Evolutionary conservation across 805 yeast genomes (phyloP), one percentile per base, ranked within the genome.

Genomic region (Suhomyces canberraensis): DNA sequence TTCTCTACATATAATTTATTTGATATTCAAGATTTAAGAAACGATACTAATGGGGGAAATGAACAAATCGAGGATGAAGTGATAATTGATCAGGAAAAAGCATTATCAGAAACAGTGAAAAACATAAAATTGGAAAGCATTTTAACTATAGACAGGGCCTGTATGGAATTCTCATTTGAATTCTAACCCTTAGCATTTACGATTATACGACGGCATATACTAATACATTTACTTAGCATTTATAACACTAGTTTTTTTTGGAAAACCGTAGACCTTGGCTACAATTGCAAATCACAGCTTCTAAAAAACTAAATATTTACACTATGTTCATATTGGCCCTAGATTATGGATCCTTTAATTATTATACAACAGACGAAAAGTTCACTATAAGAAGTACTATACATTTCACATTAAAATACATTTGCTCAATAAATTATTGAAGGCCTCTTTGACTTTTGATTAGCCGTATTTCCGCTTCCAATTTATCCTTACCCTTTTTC

Each of bases 401-500:
- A 20, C 22, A 20, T 7, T 20, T 20, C 7, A 20, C 9, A 20
- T 7, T 20, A 20, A 7, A 20, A 20, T 20, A 20, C 22, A 20
- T 7, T n/a, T n/a, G n/a, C n/a, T n/a, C 22, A 20, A 24, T n/a
- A n/a, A 24, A 26, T 28, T 29, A 51, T 30, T 44, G 42, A n/a
- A 60, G 47, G 4, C 64, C 67, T 27, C 65, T 56, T 47, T 68
- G 74, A 39, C 69, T 63, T 44, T 66, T 66, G 27, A 69, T 65
- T 38, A 68, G 60, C 42, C 53, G 53, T 18, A 68, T 72, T 48
- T 91, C 98, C 3, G 95, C 81, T 44, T 86, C 90, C 11, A 90
- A 66, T 61, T 88, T 89, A 58, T 93, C 98, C 15, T 79, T 78
- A 39, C 87, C 95, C 56, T 79, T 83, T 63, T 91, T 91, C 11